Conservation (phyloP, 441 rosid genomes). For the Croton setiger region DNA sequence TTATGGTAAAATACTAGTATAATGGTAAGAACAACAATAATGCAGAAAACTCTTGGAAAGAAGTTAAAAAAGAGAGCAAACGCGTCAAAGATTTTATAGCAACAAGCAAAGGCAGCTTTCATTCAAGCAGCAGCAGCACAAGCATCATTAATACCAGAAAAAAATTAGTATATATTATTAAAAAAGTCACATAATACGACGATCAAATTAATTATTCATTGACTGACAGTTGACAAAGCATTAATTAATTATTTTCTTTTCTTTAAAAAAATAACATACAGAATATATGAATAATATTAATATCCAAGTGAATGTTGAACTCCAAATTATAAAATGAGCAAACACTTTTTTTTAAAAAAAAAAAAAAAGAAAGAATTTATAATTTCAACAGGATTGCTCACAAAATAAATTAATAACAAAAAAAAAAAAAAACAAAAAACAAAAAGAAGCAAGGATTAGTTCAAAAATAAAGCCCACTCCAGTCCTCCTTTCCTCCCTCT, state of each 20-base stretch:
- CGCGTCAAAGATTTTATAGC: neutral
- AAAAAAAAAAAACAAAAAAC: slow-evolving; percentile 14
- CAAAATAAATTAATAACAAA: neutral
- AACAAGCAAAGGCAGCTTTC: neutral
- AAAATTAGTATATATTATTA: no score
- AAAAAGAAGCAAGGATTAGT: slow-evolving; percentile 1
- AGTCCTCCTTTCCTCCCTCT: neutral
- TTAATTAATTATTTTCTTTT: neutral
- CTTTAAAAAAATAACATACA: neutral
- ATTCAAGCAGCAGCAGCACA: neutral
- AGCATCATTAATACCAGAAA: no score
- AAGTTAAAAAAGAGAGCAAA: neutral
- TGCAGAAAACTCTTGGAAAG: neutral
- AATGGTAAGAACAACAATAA: no score
- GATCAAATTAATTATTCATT: no score
- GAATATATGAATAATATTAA: neutral
- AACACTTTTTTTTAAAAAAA: no score
- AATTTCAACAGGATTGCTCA: slow-evolving; percentile 11
- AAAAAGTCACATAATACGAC: no score
- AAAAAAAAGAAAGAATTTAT: slow-evolving; percentile 26
- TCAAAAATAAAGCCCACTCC: neutral
- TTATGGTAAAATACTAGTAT: no score
- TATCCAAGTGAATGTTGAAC: neutral
- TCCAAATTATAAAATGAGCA: neutral
- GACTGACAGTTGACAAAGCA: neutral